Evolutionary conservation across 2,329 filamentous ascomycete genomes (phyloP), one percentile per base, ranked within the genome.

Genomic region (Fusarium concolor): DNA sequence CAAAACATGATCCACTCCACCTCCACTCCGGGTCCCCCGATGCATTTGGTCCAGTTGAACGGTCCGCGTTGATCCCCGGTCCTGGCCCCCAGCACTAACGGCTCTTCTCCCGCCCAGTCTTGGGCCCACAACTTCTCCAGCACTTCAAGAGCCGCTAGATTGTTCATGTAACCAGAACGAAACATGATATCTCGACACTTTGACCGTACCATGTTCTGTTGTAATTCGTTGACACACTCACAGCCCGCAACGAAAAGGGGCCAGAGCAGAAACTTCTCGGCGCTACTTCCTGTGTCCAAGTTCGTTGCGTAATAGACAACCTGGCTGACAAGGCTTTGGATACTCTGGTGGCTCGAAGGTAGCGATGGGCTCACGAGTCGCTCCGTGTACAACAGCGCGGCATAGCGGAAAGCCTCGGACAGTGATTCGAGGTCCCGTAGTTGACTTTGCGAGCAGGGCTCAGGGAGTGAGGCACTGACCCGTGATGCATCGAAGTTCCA

Each of bases 111-210:
- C 59, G 79, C 74, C 69, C 76, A 79, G 49, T 88, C 85, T 49
- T 85, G 86, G 14, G 84, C 83, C 94, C 95, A 97, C 17, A 97
- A 86, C 73, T 90, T 89, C 82, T 97, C 94, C 41, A 97, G 80
- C 6, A 97, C 89, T 73, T 96, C 92, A 26, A 97, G 84, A 10
- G 92, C 93, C 9, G 92, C 91, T 39, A 96, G 85, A 76, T 97
- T 97, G 80, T 97, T 97, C 84, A 94, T 92, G 80, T 97, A 97
- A 2, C 94, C 94, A 54, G 92, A 95, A 69, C 95, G 91, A 29
- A 89, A 87, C 84, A 95, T 94, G 69, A 97, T 95, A 75, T 95
- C 93, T 43, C 90, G 85, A 80, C 93, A 97, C 71, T 94, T 90
- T 69, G 88, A 85, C 53, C 94, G 89, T 52, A 97, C 91, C 60